phyloP scores from a whole-genome alignment of 305 asterid genomes.

The Solanum hybrid region DNA sequence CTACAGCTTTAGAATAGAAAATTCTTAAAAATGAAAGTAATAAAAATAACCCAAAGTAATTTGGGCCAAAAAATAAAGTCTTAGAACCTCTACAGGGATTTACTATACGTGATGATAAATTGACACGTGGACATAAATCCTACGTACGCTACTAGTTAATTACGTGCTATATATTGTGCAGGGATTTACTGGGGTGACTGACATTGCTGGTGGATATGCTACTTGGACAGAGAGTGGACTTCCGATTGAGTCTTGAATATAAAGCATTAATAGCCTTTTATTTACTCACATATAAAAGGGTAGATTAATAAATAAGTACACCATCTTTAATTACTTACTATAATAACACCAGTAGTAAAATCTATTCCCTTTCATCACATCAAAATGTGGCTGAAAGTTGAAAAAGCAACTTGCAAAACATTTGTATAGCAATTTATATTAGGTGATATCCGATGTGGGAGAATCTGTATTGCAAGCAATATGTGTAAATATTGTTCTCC shows the following conservation, averaged over 20 bases:
- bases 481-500: background rate
- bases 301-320: background rate
- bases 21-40: background rate
- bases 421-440: background rate
- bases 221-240: constrained; percentile 59
- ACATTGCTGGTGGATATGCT: constrained; percentile 72
- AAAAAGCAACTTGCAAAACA: background rate
- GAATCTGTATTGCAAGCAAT: background rate
- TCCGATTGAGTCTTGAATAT: constrained; percentile 31
- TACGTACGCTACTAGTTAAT: background rate
- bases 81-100: background rate
- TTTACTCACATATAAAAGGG: background rate
- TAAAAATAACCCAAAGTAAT: background rate
- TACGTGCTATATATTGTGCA: constrained; percentile 1
- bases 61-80: background rate
- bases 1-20: background rate
- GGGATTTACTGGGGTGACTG: constrained; percentile 68
- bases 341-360: background rate
- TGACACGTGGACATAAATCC: background rate
- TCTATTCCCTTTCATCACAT: background rate
- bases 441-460: background rate
- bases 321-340: background rate
- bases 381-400: background rate
- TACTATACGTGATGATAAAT: background rate
- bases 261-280: background rate